phyloP scores from a whole-genome alignment of 768 basidiomycete genomes.

The Suillus discolor region DNA sequence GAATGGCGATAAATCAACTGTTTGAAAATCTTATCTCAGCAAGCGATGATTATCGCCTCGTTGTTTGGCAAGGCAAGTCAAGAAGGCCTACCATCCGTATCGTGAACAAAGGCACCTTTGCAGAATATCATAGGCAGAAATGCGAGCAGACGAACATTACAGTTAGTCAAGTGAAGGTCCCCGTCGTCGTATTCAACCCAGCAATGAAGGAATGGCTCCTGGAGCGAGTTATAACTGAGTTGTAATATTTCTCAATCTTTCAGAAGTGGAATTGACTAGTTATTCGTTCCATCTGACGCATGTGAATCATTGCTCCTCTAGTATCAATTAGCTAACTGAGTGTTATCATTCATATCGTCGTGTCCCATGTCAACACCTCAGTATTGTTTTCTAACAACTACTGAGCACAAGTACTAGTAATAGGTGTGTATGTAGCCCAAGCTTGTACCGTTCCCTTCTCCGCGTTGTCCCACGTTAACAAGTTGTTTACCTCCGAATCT shows the following conservation, averaged over 20 bases:
- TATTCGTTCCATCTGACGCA: too few relatives aligned
- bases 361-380: too few relatives aligned
- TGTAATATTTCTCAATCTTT: not conserved
- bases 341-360: too few relatives aligned
- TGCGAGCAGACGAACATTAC: slow-evolving; percentile 12
- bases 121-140: slow-evolving; percentile 21
- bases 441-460: too few relatives aligned
- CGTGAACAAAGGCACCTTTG: slow-evolving; percentile 21
- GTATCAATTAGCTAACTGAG: too few relatives aligned
- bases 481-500: too few relatives aligned
- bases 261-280: not conserved
- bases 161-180: slow-evolving; percentile 19
- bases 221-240: slow-evolving; percentile 2
- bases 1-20: slow-evolving; percentile 4
- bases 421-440: too few relatives aligned
- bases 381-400: too few relatives aligned
- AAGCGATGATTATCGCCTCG: not conserved
- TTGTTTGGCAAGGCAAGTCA: not conserved
- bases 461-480: too few relatives aligned
- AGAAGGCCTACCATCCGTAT: slow-evolving; percentile 24
- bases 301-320: too few relatives aligned
- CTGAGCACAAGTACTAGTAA: too few relatives aligned
- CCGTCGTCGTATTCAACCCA: slow-evolving; percentile 1
- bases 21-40: not conserved
- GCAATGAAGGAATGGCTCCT: slow-evolving; percentile 3